These are phyloP conservation scores for Helotiales sp. DNA, from an alignment of 2,329 filamentous ascomycete genomes.

Conservation along the genomic window DNA sequence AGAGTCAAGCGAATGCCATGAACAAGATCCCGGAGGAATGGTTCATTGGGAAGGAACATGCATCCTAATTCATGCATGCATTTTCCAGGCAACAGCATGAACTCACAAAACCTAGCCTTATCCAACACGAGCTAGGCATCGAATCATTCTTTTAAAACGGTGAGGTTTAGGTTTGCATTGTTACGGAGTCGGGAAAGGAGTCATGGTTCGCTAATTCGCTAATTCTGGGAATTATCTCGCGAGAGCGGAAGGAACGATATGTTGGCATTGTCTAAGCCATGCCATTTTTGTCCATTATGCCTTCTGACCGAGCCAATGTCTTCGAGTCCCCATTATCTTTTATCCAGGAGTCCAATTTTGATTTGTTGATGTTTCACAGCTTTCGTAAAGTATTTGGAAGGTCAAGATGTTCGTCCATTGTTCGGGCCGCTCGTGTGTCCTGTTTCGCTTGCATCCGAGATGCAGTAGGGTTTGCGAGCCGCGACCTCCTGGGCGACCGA, in stretches of 20 bases:
- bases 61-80: too few relatives aligned
- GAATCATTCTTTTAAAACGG: neutral
- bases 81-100: neutral
- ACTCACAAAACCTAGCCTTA: neutral
- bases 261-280: neutral
- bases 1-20: too few relatives aligned
- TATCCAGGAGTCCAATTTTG: neutral
- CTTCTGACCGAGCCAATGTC: neutral
- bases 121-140: neutral
- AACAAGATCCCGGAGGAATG: too few relatives aligned
- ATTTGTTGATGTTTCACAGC: neutral
- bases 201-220: neutral
- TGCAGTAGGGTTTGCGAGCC: neutral
- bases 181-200: neutral
- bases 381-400: neutral
- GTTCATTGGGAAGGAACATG: too few relatives aligned
- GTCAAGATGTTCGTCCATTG: neutral
- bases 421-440: neutral
- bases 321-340: neutral
- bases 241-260: neutral
- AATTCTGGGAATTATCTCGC: too few relatives aligned
- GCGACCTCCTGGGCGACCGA: neutral
- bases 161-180: neutral
- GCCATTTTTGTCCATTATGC: neutral
- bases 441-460: neutral